Percentiles rank a stretch among this genome's conserved stretches.
Evolutionary conservation across 2,329 filamentous ascomycete genomes (phyloP).

Genomic region (Talaromyces marneffei): DNA sequence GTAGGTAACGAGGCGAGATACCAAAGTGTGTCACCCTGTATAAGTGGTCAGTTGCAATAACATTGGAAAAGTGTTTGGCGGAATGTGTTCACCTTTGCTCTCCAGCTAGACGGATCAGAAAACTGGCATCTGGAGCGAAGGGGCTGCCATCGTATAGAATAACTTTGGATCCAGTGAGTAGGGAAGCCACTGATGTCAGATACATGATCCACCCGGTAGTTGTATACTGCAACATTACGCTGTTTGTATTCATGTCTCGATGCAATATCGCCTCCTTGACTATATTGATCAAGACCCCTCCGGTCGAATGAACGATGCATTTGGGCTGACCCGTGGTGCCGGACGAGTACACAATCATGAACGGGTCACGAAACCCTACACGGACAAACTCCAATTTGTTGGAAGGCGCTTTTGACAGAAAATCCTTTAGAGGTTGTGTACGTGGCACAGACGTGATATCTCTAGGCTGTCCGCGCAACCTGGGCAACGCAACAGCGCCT

Average conservation of each 20-base stretch:
- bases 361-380: constrained; percentile 66
- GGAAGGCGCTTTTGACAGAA: constrained; percentile 30
- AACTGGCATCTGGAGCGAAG: constrained; percentile 62
- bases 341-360: constrained; percentile 70
- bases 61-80: too few species aligned
- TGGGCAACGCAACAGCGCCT: constrained; percentile 59
- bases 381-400: constrained; percentile 51
- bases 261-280: constrained; percentile 58
- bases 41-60: neutral
- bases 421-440: constrained; percentile 37
- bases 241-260: constrained; percentile 39
- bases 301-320: constrained; percentile 69
- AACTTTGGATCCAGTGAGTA: constrained; percentile 56
- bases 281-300: constrained; percentile 33
- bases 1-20: constrained; percentile 69
- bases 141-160: constrained; percentile 81
- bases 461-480: constrained; percentile 54
- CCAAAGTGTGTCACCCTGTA: constrained; percentile 65
- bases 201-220: constrained; percentile 91
- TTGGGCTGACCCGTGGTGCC: constrained; percentile 81
- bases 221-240: constrained; percentile 53
- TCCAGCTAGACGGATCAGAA: constrained; percentile 58
- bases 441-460: constrained; percentile 52
- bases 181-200: constrained; percentile 52
- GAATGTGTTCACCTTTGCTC: constrained; percentile 44